Evolutionary conservation across 1,284 basidiomycete species (phyloP).

Genomic region (Apiotrichum laibachii): DNA sequence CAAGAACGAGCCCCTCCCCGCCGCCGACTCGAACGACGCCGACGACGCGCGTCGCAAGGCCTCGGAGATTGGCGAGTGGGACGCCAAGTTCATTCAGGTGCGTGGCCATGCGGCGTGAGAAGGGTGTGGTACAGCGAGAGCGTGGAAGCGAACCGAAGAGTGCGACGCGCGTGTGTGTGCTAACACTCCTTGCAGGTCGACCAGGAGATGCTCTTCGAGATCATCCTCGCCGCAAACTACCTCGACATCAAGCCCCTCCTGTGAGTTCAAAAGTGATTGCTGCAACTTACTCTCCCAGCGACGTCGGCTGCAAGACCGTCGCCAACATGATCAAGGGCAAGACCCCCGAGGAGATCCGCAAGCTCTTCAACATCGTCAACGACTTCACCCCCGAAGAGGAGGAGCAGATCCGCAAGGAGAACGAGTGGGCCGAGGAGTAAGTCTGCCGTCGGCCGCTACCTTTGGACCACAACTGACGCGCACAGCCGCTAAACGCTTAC

Average conservation of each 20-base stretch:
- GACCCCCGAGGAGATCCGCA: constrained; percentile 82
- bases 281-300: constrained; percentile 57
- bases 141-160: no score
- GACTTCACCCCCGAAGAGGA: constrained; percentile 99
- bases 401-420: constrained; percentile 99
- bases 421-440: constrained; percentile 64
- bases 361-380: constrained; percentile 93
- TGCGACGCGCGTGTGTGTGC: neutral
- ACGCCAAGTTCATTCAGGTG: constrained; percentile 91
- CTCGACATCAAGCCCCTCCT: constrained; percentile 98
- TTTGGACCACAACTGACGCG: neutral
- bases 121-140: no score
- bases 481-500: constrained; percentile 6
- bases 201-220: constrained; percentile 87
- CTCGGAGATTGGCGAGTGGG: constrained; percentile 98
- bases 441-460: constrained; percentile 11
- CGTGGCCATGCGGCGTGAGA: constrained; percentile 5
- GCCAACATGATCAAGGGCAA: constrained; percentile 97
- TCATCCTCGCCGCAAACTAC: constrained; percentile 99
- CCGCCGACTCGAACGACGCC: constrained; percentile 67
- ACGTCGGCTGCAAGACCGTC: constrained; percentile 99
- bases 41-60: constrained; percentile 97
- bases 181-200: constrained; percentile 59
- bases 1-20: constrained; percentile 90
- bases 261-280: constrained; percentile 55